These are phyloP conservation scores for Lumnitzera racemosa DNA, from an alignment of 345 rosid genomes.

Conservation along the genomic window DNA sequence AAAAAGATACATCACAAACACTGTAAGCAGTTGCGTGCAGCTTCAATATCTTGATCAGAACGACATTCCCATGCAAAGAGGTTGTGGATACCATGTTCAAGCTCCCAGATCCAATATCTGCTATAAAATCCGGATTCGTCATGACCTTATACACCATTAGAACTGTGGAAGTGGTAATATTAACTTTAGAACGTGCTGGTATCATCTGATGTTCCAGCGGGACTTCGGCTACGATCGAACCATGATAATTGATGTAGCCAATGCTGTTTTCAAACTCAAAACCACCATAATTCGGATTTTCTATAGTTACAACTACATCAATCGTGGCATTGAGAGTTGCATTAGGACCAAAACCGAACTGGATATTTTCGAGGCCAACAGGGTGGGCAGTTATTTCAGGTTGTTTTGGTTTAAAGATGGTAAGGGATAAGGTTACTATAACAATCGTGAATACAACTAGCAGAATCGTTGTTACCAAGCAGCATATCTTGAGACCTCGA, in stretches of 20 bases:
- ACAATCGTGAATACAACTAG: constrained; percentile 12
- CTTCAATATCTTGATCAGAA: constrained; percentile 21
- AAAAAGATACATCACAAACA: constrained; percentile 21
- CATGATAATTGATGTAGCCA: constrained; percentile 19
- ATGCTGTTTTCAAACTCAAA: constrained; percentile 26
- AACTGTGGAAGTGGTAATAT: constrained; percentile 19
- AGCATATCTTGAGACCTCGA: constrained; percentile 23
- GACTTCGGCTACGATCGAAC: constrained; percentile 12
- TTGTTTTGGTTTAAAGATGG: constrained; percentile 37
- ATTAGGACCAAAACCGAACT: background rate
- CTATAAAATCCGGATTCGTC: constrained; percentile 12
- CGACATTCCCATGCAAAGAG: constrained; percentile 25
- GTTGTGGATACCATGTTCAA: constrained; percentile 27
- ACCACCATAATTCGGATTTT: constrained; percentile 35
- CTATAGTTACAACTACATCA: constrained; percentile 19
- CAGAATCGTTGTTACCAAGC: constrained; percentile 12
- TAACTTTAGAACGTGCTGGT: constrained; percentile 21
- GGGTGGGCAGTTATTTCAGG: constrained; percentile 24
- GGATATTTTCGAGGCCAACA: constrained; percentile 18
- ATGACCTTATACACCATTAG: constrained; percentile 20
- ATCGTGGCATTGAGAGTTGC: constrained; percentile 13
- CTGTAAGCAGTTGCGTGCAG: constrained; percentile 16
- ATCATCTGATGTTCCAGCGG: constrained; percentile 12
- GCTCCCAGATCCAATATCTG: constrained; percentile 24
- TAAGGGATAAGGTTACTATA: constrained; percentile 18